Conservation (phyloP, 768 basidiomycete species). For the Boletus barrowsii region DNA sequence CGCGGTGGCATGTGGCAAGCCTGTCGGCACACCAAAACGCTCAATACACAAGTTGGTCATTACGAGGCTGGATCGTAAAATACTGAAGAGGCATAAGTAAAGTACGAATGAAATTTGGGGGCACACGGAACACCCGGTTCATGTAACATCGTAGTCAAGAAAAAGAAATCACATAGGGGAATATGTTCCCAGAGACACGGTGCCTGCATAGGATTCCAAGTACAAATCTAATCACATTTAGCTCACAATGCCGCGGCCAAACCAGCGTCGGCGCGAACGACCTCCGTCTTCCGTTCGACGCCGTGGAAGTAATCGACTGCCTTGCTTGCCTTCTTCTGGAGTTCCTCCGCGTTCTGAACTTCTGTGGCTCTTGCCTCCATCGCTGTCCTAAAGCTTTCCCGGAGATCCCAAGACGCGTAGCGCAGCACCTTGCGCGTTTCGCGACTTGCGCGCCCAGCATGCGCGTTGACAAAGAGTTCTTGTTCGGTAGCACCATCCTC, state of each 20-base stretch:
- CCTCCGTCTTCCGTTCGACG: constrained; percentile 44
- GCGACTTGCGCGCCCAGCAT: constrained; percentile 66
- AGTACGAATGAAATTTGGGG: constrained; percentile 9
- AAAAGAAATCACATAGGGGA: not conserved
- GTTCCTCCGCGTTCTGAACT: constrained; percentile 73
- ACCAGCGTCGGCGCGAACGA: constrained; percentile 31
- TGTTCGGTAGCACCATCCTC: constrained; percentile 47
- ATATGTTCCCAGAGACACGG: not conserved
- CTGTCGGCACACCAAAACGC: too few species aligned
- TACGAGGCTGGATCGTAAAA: constrained; percentile 3
- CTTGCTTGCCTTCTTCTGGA: constrained; percentile 61
- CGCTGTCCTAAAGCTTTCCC: constrained; percentile 73
- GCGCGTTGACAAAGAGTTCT: constrained; percentile 60
- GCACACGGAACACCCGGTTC: not conserved
- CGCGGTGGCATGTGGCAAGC: too few species aligned
- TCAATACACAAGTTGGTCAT: not conserved
- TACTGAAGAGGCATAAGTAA: constrained; percentile 9
- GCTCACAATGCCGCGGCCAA: constrained; percentile 15
- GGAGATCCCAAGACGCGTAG: constrained; percentile 86
- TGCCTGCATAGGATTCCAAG: not conserved
- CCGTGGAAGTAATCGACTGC: constrained; percentile 73
- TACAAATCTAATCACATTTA: not conserved
- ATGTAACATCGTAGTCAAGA: constrained; percentile 1
- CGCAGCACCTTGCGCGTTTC: constrained; percentile 95
- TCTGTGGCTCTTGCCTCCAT: constrained; percentile 79